A percentile compares a stretch with the other conserved stretches of the same genome.
Conservation (phyloP, 2,329 filamentous ascomycete species). For the Emericellopsis cladophorae region DNA sequence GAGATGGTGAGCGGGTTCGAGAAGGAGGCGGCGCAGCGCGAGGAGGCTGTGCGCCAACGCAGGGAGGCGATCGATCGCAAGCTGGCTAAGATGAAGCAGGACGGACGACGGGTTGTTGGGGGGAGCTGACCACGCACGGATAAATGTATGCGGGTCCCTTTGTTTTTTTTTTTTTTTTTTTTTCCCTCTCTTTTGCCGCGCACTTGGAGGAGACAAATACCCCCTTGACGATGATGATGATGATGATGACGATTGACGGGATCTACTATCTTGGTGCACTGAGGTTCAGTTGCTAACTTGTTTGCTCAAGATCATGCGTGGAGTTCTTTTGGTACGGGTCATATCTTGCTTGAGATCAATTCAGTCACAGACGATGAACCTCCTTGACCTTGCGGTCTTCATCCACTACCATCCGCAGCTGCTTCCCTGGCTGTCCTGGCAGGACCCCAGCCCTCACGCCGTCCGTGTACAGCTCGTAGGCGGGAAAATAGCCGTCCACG, state of each 20-base stretch:
- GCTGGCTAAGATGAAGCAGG: conserved; percentile 39
- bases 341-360: not conserved
- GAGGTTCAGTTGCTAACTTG: too few species aligned
- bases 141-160: too few species aligned
- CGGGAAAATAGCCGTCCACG: conserved; percentile 56
- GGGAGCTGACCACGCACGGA: conserved; percentile 14
- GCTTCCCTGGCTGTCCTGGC: conserved; percentile 31
- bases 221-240: too few species aligned
- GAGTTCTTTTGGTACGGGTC: too few species aligned
- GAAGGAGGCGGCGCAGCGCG: conserved; percentile 38
- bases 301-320: too few species aligned
- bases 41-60: conserved; percentile 39
- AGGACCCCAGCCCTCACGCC: conserved; percentile 46
- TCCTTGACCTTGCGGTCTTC: conserved; percentile 47
- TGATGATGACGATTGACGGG: too few species aligned
- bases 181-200: too few species aligned
- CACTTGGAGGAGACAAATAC: too few species aligned
- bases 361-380: conserved; percentile 30
- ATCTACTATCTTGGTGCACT: too few species aligned
- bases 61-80: conserved; percentile 42
- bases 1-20: conserved; percentile 37
- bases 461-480: conserved; percentile 57
- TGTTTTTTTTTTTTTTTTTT: too few species aligned
- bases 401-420: conserved; percentile 50
- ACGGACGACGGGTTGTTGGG: conserved; percentile 43